Percentiles rank a stretch among this genome's conserved stretches.
phyloP scores from a whole-genome alignment of 192 early-diverging fungal genomes.

The Umbelopsis ramanniana region DNA sequence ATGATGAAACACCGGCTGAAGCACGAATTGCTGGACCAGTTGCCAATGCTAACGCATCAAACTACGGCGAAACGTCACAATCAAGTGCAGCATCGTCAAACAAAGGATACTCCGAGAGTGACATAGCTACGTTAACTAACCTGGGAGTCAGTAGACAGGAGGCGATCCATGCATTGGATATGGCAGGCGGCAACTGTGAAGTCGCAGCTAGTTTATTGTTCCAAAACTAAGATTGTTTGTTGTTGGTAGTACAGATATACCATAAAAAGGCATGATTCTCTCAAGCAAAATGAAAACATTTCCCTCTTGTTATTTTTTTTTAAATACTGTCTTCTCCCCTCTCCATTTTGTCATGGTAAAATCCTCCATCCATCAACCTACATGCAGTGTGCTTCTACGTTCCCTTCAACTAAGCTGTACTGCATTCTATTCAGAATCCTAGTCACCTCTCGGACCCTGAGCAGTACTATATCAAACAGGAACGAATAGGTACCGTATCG shows the following conservation, averaged over 20 bases:
- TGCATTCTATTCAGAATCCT: slow-evolving; percentile 23
- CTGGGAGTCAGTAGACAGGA: slow-evolving; percentile 81
- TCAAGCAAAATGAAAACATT: slow-evolving; percentile 2
- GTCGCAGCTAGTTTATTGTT: slow-evolving; percentile 88
- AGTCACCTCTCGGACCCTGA: slow-evolving; percentile 61
- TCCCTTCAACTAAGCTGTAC: not conserved
- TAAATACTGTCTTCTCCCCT: not conserved
- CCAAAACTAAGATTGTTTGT: slow-evolving; percentile 40
- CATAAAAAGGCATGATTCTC: slow-evolving; percentile 20
- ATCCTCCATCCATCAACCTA: not conserved
- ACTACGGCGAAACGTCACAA: slow-evolving; percentile 22
- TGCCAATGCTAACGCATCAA: slow-evolving; percentile 35
- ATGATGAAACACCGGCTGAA: slow-evolving; percentile 46
- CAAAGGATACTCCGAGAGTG: slow-evolving; percentile 59
- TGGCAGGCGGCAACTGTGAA: slow-evolving; percentile 83
- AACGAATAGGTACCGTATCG: slow-evolving; percentile 60
- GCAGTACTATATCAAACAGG: slow-evolving; percentile 67
- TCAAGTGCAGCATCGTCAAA: not conserved
- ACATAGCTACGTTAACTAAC: slow-evolving; percentile 73
- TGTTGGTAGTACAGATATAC: slow-evolving; percentile 22
- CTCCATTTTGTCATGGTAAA: slow-evolving; percentile 17
- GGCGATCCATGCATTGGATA: slow-evolving; percentile 80
- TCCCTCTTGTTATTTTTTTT: slow-evolving; percentile 10
- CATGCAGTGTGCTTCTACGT: not conserved
- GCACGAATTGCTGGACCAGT: slow-evolving; percentile 35